Evolutionary conservation across 768 basidiomycete genomes (phyloP).

Genomic region (Agrocybe praecox): DNA sequence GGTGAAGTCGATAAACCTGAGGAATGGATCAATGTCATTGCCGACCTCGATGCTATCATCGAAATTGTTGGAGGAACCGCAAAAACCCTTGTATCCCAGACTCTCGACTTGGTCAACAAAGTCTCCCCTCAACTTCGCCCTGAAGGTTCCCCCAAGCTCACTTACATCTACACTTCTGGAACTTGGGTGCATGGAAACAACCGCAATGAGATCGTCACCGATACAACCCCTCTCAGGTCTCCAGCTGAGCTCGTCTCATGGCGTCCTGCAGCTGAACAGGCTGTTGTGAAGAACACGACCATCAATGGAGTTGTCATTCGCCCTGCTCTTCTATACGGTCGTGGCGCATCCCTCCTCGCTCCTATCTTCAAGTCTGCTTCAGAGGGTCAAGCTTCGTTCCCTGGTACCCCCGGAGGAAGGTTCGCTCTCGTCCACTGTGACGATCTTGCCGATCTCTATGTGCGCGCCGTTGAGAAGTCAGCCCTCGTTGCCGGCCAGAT

Average conservation of each 20-base stretch:
- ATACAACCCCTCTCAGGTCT: background rate
- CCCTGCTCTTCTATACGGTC: conserved; percentile 1
- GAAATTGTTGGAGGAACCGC: conserved; percentile 1
- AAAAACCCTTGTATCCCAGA: background rate
- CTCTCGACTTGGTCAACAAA: background rate
- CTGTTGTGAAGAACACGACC: background rate
- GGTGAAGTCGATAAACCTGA: conserved; percentile 1
- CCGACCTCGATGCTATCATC: conserved; percentile 2
- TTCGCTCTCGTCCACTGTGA: background rate
- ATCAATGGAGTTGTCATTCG: conserved; percentile 3
- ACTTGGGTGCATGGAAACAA: conserved; percentile 2
- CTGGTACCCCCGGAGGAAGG: conserved; percentile 4
- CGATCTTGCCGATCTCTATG: conserved; percentile 2
- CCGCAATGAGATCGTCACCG: conserved; percentile 1
- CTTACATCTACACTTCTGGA: conserved; percentile 5
- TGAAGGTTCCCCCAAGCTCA: conserved; percentile 1
- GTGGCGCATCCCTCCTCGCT: background rate
- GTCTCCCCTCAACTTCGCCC: background rate
- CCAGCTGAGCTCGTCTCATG: background rate
- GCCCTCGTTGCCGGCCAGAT: background rate
- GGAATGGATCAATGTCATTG: background rate
- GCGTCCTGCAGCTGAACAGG: conserved; percentile 2
- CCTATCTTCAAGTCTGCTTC: conserved; percentile 3
- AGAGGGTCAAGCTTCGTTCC: background rate
- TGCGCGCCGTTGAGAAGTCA: conserved; percentile 1